phyloP scores from a whole-genome alignment of 768 basidiomycete genomes.

The Amanita rimosa region DNA sequence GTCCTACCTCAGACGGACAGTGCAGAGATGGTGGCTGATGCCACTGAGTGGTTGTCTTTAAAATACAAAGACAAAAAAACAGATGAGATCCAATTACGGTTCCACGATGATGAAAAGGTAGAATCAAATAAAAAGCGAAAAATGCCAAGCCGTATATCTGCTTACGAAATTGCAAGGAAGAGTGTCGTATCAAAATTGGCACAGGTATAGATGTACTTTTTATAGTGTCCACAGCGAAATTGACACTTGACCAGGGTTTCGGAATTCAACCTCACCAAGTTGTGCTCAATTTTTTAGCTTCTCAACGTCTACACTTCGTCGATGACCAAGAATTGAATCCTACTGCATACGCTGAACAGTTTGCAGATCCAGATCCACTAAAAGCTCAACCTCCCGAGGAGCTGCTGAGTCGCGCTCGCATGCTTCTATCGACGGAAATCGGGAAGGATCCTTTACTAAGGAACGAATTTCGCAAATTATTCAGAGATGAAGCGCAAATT shows the following conservation, averaged over 20 bases:
- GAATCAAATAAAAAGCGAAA: slow-evolving; percentile 54
- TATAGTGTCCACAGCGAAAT: background rate
- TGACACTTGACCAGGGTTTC: slow-evolving; percentile 46
- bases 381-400: slow-evolving; percentile 55
- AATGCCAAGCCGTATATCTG: slow-evolving; percentile 73
- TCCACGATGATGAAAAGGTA: slow-evolving; percentile 59
- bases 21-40: slow-evolving; percentile 84
- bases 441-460: slow-evolving; percentile 88
- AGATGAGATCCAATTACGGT: slow-evolving; percentile 48
- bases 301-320: slow-evolving; percentile 51
- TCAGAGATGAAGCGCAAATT: slow-evolving; percentile 64
- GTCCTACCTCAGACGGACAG: slow-evolving; percentile 59
- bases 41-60: slow-evolving; percentile 83
- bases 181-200: slow-evolving; percentile 69
- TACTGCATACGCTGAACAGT: slow-evolving; percentile 76
- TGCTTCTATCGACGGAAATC: slow-evolving; percentile 83
- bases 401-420: slow-evolving; percentile 59
- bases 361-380: slow-evolving; percentile 53
- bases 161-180: slow-evolving; percentile 77
- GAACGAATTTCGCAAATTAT: slow-evolving; percentile 62
- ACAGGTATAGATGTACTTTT: slow-evolving; percentile 34
- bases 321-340: slow-evolving; percentile 81
- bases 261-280: slow-evolving; percentile 76
- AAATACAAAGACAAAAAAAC: slow-evolving; percentile 72
- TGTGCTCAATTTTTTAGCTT: slow-evolving; percentile 70